Evolutionary conservation across 805 yeast genomes (phyloP).

Genomic region (Spathaspora arborariae): DNA sequence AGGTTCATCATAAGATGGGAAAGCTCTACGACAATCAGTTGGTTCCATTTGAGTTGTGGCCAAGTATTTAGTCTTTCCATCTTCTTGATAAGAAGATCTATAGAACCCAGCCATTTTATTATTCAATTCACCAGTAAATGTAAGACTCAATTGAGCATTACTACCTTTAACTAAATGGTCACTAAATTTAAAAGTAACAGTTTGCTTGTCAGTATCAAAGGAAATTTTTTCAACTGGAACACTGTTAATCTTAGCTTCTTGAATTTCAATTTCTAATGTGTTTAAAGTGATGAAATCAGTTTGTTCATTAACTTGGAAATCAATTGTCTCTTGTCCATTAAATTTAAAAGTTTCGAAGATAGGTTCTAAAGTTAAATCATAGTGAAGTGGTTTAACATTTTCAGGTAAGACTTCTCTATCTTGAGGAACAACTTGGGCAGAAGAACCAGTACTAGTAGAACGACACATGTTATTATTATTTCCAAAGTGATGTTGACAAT

Average conservation of each 20-base stretch:
- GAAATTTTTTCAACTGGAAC: constrained; percentile 18
- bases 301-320: constrained; percentile 48
- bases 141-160: constrained; percentile 43
- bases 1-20: constrained; percentile 86
- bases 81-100: constrained; percentile 59
- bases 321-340: constrained; percentile 52
- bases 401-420: constrained; percentile 42
- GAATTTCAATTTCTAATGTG: constrained; percentile 60
- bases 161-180: constrained; percentile 33
- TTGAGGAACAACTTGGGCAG: constrained; percentile 12
- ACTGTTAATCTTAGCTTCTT: constrained; percentile 40
- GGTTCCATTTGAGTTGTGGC: constrained; percentile 87
- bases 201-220: constrained; percentile 35
- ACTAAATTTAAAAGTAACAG: constrained; percentile 38
- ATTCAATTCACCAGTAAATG: constrained; percentile 61
- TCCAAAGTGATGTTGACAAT: constrained; percentile 3
- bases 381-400: constrained; percentile 39
- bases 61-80: constrained; percentile 65
- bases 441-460: constrained; percentile 7
- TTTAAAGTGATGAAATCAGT: constrained; percentile 52
- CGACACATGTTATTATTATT: constrained; percentile 15
- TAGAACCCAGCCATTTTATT: constrained; percentile 84
- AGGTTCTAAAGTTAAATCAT: constrained; percentile 40
- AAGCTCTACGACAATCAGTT: constrained; percentile 81
- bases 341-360: constrained; percentile 54